Base-by-base conservation (phyloP, 2,329 filamentous ascomycete species). In the Didymella keratinophila region DNA sequence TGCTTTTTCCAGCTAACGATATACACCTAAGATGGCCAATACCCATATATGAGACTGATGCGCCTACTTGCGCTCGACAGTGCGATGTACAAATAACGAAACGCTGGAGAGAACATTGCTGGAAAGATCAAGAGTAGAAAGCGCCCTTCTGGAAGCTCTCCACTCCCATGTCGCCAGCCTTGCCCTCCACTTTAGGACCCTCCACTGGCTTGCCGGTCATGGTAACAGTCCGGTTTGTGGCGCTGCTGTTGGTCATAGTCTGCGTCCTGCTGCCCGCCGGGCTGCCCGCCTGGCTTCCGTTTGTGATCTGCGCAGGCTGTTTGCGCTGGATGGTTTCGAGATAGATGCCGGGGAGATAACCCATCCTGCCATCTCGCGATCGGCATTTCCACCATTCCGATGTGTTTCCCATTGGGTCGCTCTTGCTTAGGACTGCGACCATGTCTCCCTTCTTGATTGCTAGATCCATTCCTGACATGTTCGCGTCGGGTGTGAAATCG, bases 331-430 rank as follows among this genome's bases (percentile, higher is more conserved):
- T 88, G 0, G 83, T 85, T 78, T 97, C 92, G 27, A 99, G 84
- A 72, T 97, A 99, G 1, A 93, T 93, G 1, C 89, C 88, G 2
- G 96, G 95, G 6, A 99, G 84, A 74, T 98, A 99, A 8, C 95
- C 95, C 69, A 97, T 89, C 25, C 92, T 86, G 44, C 93, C 93
- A 74, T 98, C 93, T 60, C 95, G 86, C 14, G 94, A 90, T 54
- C 95, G 86, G 78, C 96, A 99, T 65, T 90, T 88, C 95, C 95
- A 99, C 95, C 95, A 99, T 74, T 99, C 94, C 51, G 91, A 95
- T 4, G 92, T 87, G 69, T 95, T 93, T 42, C 95, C 95, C 72
- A 94, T 86, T 0, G 95, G 95, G 71, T 99, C 95, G 18, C 87
- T 90, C 81, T 97, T 97, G 80, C 89, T 90, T 53, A 99, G 84